These are phyloP conservation scores for Fusarium sp. DNA, from an alignment of 2,329 filamentous ascomycete genomes.

Conservation along the genomic window DNA sequence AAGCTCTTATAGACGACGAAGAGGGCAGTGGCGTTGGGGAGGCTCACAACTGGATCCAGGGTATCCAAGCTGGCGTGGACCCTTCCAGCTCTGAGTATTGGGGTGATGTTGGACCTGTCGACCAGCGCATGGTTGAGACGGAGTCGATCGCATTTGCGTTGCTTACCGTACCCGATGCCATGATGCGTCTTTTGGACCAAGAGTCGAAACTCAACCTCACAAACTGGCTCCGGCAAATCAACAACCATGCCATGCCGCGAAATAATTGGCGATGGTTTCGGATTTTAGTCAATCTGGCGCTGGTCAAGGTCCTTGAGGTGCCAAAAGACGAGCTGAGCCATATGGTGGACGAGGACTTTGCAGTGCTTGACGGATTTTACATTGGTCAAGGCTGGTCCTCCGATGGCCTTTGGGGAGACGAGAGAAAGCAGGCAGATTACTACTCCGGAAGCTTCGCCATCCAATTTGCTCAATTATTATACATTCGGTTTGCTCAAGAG, in stretches of 20 bases:
- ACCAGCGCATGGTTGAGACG: constrained; percentile 66
- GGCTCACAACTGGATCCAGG: constrained; percentile 33
- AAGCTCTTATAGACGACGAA: background rate
- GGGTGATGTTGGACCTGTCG: constrained; percentile 57
- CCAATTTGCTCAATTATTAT: constrained; percentile 62
- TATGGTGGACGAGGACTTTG: constrained; percentile 55
- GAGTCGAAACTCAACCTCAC: constrained; percentile 50
- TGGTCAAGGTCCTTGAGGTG: constrained; percentile 55
- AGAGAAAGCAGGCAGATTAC: constrained; percentile 58
- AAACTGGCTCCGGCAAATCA: constrained; percentile 56
- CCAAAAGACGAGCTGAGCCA: constrained; percentile 47
- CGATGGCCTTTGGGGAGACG: constrained; percentile 56
- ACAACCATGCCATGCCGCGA: constrained; percentile 56
- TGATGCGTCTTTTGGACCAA: constrained; percentile 41
- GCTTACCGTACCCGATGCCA: constrained; percentile 52
- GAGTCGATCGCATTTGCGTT: constrained; percentile 63
- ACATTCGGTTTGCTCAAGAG: constrained; percentile 55
- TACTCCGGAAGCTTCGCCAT: constrained; percentile 66
- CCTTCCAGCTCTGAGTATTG: constrained; percentile 55
- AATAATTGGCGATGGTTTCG: constrained; percentile 66
- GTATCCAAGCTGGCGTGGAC: constrained; percentile 49
- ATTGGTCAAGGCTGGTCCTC: constrained; percentile 59
- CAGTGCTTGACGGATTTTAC: constrained; percentile 58
- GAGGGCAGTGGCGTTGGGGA: background rate
- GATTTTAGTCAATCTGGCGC: constrained; percentile 59